These are phyloP conservation scores for Phytopythium cucurbitacearum DNA, from an alignment of 352 stramenopile species.

Conservation along the genomic window DNA sequence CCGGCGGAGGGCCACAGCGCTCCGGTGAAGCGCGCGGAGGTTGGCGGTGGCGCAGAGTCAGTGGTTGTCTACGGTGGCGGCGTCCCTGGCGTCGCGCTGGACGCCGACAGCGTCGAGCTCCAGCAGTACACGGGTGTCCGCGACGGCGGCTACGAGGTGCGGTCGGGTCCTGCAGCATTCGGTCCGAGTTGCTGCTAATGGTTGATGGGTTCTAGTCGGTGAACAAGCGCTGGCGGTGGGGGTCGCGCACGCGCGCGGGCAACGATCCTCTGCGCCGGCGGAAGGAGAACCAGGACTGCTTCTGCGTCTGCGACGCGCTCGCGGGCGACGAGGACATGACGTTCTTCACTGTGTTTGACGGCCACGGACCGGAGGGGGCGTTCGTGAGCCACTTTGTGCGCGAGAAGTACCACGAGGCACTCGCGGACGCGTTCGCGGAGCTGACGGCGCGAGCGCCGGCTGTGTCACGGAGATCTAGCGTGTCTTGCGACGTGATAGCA, in stretches of 20 bases:
- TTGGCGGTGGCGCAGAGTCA: neutral
- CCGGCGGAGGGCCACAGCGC: neutral
- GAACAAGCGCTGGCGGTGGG: conserved; percentile 49
- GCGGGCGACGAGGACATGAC: conserved; percentile 36
- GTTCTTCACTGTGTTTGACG: conserved; percentile 78
- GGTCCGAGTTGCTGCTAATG: neutral
- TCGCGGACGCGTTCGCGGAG: conserved; percentile 37
- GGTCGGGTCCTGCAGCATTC: neutral
- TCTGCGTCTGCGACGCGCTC: conserved; percentile 56
- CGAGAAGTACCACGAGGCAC: conserved; percentile 53
- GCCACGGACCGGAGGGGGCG: conserved; percentile 68
- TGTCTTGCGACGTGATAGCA: conserved; percentile 36
- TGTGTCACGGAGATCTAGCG: conserved; percentile 9
- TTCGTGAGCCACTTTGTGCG: conserved; percentile 72
- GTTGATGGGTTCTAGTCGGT: conserved; percentile 15
- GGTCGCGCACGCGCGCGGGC: conserved; percentile 46
- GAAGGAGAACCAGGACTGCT: conserved; percentile 82
- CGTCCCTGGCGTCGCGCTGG: conserved; percentile 61
- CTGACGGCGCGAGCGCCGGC: conserved; percentile 12
- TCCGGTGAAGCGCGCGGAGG: conserved; percentile 5
- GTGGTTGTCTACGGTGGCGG: conserved; percentile 49
- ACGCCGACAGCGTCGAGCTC: conserved; percentile 46
- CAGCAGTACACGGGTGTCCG: conserved; percentile 59
- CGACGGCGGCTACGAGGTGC: conserved; percentile 39
- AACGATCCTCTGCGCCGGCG: conserved; percentile 72